Percentiles rank a stretch among this genome's conserved stretches.
Evolutionary conservation across 495 filamentous ascomycete genomes (phyloP).

Genomic region (Pyronema omphalodes): DNA sequence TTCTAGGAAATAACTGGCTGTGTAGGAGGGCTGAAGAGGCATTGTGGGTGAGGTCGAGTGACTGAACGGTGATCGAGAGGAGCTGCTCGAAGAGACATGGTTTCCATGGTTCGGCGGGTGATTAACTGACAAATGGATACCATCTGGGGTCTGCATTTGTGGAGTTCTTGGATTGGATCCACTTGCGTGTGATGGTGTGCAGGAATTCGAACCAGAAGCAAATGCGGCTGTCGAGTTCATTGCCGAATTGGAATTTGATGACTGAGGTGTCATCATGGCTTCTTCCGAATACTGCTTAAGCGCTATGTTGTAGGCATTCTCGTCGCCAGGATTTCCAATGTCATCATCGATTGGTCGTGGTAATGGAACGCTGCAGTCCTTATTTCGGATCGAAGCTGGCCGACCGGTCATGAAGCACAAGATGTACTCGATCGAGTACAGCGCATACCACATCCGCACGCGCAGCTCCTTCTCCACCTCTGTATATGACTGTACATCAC

Average conservation of each 20-base stretch:
- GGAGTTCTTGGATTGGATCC: not conserved
- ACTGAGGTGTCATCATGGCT: not conserved
- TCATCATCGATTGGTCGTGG: slow-evolving; percentile 40
- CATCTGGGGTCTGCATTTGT: not conserved
- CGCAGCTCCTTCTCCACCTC: slow-evolving; percentile 38
- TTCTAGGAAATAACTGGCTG: slow-evolving; percentile 16
- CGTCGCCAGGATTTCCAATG: slow-evolving; percentile 19
- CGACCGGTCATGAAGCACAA: slow-evolving; percentile 42
- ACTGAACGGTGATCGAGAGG: not conserved
- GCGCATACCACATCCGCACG: slow-evolving; percentile 42
- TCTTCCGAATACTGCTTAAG: not conserved
- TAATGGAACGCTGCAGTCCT: slow-evolving; percentile 36
- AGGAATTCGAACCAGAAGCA: not conserved
- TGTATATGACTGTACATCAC: slow-evolving; percentile 31
- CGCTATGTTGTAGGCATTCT: slow-evolving; percentile 1
- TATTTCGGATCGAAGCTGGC: slow-evolving; percentile 37
- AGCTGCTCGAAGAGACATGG: not conserved
- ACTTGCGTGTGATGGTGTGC: not conserved
- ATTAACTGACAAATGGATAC: not conserved
- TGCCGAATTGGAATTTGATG: not conserved
- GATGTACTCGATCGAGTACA: slow-evolving; percentile 39
- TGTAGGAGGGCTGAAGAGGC: not conserved
- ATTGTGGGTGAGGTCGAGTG: not conserved
- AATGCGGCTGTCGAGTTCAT: not conserved
- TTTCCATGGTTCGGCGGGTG: not conserved